Evolutionary conservation across 2,329 filamentous ascomycete species (phyloP).

Genomic region (Thelonectria olida): DNA sequence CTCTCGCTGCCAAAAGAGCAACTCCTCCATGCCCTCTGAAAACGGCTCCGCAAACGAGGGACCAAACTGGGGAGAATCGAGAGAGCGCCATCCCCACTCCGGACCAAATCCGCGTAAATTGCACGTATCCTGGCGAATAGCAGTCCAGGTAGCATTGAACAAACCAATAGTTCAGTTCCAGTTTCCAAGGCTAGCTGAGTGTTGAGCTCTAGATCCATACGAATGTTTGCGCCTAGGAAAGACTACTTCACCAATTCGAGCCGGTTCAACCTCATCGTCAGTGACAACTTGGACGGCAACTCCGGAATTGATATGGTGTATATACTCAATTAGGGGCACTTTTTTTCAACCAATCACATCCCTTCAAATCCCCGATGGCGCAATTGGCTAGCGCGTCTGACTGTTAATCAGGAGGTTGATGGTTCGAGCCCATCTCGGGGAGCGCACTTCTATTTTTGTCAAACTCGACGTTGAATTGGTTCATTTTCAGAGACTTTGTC

Average conservation of each 20-base stretch:
- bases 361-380: slow-evolving; percentile 45
- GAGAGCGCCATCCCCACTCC: too few relatives aligned
- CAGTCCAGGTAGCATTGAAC: background rate
- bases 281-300: too few relatives aligned
- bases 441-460: background rate
- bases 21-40: too few relatives aligned
- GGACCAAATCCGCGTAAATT: slow-evolving; percentile 13
- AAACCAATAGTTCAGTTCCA: too few relatives aligned
- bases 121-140: background rate
- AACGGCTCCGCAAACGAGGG: too few relatives aligned
- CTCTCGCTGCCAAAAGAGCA: background rate
- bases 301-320: too few relatives aligned
- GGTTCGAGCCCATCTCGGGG: slow-evolving; percentile 18
- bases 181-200: too few relatives aligned
- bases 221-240: too few relatives aligned
- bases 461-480: background rate
- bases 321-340: background rate
- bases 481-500: background rate
- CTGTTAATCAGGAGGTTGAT: slow-evolving; percentile 53
- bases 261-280: too few relatives aligned
- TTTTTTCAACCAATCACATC: background rate
- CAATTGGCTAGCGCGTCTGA: slow-evolving; percentile 68
- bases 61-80: too few relatives aligned
- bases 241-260: too few relatives aligned
- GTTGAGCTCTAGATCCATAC: too few relatives aligned